phyloP scores from a whole-genome alignment of 2,329 filamentous ascomycete species.

The Macrophomina tecta region DNA sequence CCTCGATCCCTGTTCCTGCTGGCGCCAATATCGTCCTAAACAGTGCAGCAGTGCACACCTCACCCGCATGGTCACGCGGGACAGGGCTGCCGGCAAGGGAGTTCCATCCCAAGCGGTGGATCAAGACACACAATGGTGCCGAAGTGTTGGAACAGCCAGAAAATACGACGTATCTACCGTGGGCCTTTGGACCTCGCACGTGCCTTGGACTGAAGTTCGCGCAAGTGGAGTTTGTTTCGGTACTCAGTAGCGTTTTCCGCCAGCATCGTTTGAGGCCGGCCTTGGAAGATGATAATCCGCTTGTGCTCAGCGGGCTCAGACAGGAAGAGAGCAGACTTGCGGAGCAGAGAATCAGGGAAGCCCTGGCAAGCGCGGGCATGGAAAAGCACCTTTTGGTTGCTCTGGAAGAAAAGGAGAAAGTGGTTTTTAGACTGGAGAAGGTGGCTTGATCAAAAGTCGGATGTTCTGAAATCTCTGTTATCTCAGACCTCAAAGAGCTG shows the following conservation, averaged over 20 bases:
- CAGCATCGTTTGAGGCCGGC: background rate
- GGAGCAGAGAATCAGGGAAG: background rate
- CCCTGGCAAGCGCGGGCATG: background rate
- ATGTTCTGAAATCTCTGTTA: no score
- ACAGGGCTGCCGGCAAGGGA: slow-evolving; percentile 40
- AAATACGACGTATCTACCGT: slow-evolving; percentile 50
- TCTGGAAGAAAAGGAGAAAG: background rate
- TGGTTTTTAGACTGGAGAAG: background rate
- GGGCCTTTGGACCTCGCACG: slow-evolving; percentile 56
- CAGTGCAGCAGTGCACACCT: slow-evolving; percentile 37
- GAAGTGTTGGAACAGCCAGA: slow-evolving; percentile 41
- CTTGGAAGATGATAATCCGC: background rate
- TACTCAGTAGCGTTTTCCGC: slow-evolving; percentile 38
- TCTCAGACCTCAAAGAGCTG: no score
- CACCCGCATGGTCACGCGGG: slow-evolving; percentile 31
- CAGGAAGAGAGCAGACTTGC: background rate
- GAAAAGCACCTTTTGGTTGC: background rate
- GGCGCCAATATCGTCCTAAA: slow-evolving; percentile 47
- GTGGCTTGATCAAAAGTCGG: background rate
- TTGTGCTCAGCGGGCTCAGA: background rate
- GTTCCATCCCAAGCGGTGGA: slow-evolving; percentile 51
- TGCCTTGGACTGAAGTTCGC: slow-evolving; percentile 63
- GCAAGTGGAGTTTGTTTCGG: slow-evolving; percentile 61
- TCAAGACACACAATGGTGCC: slow-evolving; percentile 35
- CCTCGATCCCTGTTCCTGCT: slow-evolving; percentile 40